Conservation (phyloP, 306 rosid genomes). For the Geum urbanum region DNA sequence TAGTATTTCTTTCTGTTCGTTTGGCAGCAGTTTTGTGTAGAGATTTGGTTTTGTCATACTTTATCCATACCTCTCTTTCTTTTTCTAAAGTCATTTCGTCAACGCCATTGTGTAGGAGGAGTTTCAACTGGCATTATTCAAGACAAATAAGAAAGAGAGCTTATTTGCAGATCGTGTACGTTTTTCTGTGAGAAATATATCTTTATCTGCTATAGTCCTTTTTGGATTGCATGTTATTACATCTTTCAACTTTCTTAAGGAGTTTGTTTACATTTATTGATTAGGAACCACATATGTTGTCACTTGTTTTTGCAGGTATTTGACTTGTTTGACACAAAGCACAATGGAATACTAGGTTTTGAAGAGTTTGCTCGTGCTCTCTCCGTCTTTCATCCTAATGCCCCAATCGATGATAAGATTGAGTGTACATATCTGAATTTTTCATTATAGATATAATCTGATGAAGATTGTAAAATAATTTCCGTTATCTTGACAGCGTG, state of each 20-base stretch:
- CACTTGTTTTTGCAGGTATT: conserved; percentile 55
- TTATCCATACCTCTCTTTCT: not conserved
- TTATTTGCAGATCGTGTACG: conserved; percentile 93
- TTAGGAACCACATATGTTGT: conserved; percentile 14
- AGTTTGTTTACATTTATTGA: conserved; percentile 18
- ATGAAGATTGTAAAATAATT: not conserved
- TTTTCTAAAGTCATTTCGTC: not conserved
- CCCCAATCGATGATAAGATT: conserved; percentile 89
- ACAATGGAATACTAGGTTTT: conserved; percentile 93
- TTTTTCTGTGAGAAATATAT: conserved; percentile 16
- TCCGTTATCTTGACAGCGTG: not conserved
- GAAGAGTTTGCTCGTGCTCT: conserved; percentile 98
- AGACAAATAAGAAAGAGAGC: conserved; percentile 97
- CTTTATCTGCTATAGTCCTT: conserved; percentile 7
- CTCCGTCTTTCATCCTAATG: conserved; percentile 95
- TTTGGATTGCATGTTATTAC: not conserved
- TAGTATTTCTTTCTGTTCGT: conserved; percentile 9
- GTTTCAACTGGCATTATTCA: conserved; percentile 92
- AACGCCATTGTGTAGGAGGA: conserved; percentile 63
- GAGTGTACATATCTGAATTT: conserved; percentile 55
- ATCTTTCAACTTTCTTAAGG: conserved; percentile 2
- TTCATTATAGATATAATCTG: not conserved
- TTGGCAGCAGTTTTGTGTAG: conserved; percentile 7
- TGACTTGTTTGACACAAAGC: conserved; percentile 93
- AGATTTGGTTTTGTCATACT: conserved; percentile 4